Evolutionary conservation across 2,329 filamentous ascomycete species (phyloP).

Genomic region (Botryotinia calthae): DNA sequence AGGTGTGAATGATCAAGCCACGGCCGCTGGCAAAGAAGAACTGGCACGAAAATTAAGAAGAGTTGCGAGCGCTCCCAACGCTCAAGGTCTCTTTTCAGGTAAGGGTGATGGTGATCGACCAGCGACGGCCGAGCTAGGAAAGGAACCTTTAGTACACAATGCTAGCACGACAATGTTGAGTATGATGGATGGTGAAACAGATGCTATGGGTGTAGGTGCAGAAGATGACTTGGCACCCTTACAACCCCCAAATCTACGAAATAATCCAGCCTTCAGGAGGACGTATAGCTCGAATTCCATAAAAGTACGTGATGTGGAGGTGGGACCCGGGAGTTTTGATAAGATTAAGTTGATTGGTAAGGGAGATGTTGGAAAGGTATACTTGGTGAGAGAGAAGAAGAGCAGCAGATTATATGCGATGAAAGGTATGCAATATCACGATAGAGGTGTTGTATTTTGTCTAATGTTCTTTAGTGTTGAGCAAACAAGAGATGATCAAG

Average conservation of each 20-base stretch:
- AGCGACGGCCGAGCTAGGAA: slow-evolving; percentile 80
- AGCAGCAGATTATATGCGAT: slow-evolving; percentile 92
- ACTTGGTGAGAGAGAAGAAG: slow-evolving; percentile 97
- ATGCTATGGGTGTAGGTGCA: slow-evolving; percentile 43
- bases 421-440: slow-evolving; percentile 68
- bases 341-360: slow-evolving; percentile 99
- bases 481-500: slow-evolving; percentile 99
- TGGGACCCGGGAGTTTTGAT: slow-evolving; percentile 92
- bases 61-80: slow-evolving; percentile 95
- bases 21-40: slow-evolving; percentile 84
- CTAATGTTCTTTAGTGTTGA: slow-evolving; percentile 66
- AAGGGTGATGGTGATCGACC: slow-evolving; percentile 65
- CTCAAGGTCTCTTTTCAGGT: slow-evolving; percentile 79
- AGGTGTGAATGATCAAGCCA: slow-evolving; percentile 61
- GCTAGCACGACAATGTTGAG: slow-evolving; percentile 50
- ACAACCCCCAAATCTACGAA: slow-evolving; percentile 63
- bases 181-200: slow-evolving; percentile 45
- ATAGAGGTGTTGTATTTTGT: background rate
- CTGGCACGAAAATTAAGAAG: slow-evolving; percentile 86
- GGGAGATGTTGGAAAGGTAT: slow-evolving; percentile 97
- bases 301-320: slow-evolving; percentile 96
- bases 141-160: slow-evolving; percentile 68
- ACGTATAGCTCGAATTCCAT: slow-evolving; percentile 99
- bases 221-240: slow-evolving; percentile 59
- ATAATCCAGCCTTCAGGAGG: slow-evolving; percentile 76